phyloP scores from a whole-genome alignment of 164 flowering plant genomes.

The Tinospora cordifolia region DNA sequence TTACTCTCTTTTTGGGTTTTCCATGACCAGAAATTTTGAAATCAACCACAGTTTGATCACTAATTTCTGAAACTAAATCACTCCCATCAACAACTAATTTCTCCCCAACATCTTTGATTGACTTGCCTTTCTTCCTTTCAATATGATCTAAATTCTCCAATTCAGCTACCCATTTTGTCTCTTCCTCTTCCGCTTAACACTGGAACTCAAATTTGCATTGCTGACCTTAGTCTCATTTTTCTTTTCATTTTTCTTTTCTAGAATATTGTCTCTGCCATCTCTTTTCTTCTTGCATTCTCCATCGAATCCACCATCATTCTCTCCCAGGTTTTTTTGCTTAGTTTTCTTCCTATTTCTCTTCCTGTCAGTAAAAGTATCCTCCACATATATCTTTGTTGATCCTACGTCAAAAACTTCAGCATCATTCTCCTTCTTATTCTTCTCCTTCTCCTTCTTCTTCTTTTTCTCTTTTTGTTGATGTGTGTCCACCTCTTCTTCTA shows the following conservation, averaged over 20 bases:
- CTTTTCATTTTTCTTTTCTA: neutral
- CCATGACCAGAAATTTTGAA: conserved; percentile 11
- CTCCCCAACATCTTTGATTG: conserved; percentile 6
- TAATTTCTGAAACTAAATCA: neutral
- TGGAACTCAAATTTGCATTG: neutral
- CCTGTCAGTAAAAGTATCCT: neutral
- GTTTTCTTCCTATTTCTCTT: neutral
- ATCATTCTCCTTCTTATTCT: conserved; percentile 6
- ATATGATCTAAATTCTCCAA: neutral
- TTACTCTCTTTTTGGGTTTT: conserved; percentile 26
- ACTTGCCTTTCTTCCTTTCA: conserved; percentile 12
- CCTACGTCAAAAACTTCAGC: neutral
- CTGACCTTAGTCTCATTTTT: conserved; percentile 3
- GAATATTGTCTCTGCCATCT: neutral
- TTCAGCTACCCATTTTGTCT: neutral
- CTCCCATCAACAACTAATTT: conserved; percentile 3
- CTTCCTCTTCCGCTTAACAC: neutral
- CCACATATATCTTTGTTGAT: neutral
- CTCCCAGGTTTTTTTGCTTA: no score
- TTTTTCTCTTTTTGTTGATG: neutral
- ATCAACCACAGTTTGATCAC: neutral
- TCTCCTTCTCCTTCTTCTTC: conserved; percentile 5
- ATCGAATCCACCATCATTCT: neutral
- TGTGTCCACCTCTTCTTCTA: neutral
- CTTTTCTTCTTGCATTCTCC: neutral